Evolutionary conservation across 306 rosid genomes (phyloP).

Genomic region (Hippophae tibetana): DNA sequence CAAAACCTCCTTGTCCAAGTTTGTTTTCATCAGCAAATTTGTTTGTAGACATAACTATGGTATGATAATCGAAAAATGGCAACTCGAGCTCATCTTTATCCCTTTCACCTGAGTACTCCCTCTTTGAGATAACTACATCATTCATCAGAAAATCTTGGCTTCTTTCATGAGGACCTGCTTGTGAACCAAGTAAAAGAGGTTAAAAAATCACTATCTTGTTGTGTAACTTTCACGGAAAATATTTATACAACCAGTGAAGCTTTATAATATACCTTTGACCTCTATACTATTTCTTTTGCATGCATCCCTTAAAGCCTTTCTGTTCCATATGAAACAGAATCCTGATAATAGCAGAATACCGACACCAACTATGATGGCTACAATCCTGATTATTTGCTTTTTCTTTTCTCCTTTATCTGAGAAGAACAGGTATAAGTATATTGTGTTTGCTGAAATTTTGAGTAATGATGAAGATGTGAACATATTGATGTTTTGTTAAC

Average conservation of each 20-base stretch:
- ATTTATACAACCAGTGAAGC: neutral
- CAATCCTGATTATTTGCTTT: conserved; percentile 13
- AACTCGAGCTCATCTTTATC: conserved; percentile 47
- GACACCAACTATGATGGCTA: conserved; percentile 30
- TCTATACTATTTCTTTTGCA: conserved; percentile 9
- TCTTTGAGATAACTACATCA: conserved; percentile 35
- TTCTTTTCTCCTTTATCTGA: conserved; percentile 23
- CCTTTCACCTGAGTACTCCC: conserved; percentile 43
- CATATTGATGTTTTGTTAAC: no score
- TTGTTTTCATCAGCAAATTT: conserved; percentile 63
- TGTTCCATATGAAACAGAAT: conserved; percentile 33
- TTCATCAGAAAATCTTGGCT: conserved; percentile 37
- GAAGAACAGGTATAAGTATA: conserved; percentile 9
- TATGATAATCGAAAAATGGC: conserved; percentile 46
- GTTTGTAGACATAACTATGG: conserved; percentile 44
- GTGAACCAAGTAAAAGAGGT: conserved; percentile 10
- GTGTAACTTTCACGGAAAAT: conserved; percentile 2
- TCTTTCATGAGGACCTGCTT: conserved; percentile 45
- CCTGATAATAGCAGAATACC: conserved; percentile 29
- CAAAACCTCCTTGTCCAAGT: conserved; percentile 87
- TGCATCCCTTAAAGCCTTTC: conserved; percentile 18
- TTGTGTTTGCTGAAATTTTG: neutral
- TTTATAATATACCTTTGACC: conserved; percentile 33
- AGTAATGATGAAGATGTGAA: no score
- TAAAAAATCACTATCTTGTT: neutral